Evolutionary conservation across 768 basidiomycete species (phyloP).

Genomic region (Leccinum olivaceopallidum): DNA sequence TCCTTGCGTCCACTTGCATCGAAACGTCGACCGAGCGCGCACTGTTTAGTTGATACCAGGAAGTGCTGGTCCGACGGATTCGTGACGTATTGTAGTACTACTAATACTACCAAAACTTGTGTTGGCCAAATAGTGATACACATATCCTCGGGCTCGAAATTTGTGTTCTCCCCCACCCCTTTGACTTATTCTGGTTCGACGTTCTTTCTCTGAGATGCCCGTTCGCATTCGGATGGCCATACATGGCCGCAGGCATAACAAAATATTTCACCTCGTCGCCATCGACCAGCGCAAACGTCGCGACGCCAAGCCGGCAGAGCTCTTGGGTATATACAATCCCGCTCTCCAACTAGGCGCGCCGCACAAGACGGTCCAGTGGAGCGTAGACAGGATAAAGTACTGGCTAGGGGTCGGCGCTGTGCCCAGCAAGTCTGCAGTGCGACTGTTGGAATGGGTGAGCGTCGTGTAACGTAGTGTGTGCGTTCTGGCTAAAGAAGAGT

Average conservation of each 20-base stretch:
- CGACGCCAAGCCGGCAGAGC: conserved; percentile 85
- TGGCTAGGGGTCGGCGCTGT: conserved; percentile 87
- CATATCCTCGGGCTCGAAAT: conserved; percentile 12
- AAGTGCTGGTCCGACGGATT: conserved; percentile 60
- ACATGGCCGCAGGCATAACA: conserved; percentile 73
- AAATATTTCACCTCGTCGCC: conserved; percentile 85
- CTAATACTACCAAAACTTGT: neutral
- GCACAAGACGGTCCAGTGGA: conserved; percentile 85
- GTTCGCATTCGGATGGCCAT: conserved; percentile 85
- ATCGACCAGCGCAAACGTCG: conserved; percentile 69
- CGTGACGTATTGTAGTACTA: conserved; percentile 2
- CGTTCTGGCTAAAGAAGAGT: neutral
- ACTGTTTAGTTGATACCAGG: conserved; percentile 61
- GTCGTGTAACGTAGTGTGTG: neutral
- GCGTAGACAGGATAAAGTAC: conserved; percentile 83
- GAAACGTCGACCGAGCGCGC: conserved; percentile 4
- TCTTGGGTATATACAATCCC: conserved; percentile 83
- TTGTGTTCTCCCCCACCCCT: neutral
- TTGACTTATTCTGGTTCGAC: neutral
- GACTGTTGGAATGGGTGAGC: conserved; percentile 72
- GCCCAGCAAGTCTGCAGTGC: conserved; percentile 77
- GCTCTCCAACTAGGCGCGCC: conserved; percentile 48
- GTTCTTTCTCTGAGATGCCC: conserved; percentile 51
- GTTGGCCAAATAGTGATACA: conserved; percentile 31
- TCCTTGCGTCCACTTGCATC: conserved; percentile 3